These are phyloP conservation scores for Brassica nigra DNA, from an alignment of 345 rosid species.

Conservation along the genomic window DNA sequence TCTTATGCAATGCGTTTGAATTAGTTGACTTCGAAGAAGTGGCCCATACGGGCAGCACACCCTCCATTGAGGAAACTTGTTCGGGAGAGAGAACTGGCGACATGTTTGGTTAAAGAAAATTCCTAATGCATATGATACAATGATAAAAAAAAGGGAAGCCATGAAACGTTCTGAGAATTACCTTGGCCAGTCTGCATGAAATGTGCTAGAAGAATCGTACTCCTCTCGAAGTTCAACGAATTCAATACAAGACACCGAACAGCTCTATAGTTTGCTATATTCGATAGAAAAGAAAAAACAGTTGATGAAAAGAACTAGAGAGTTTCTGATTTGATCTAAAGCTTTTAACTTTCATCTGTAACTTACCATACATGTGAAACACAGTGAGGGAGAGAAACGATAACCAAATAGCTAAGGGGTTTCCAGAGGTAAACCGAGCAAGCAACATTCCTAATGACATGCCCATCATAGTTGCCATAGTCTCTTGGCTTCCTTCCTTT, in stretches of 20 bases:
- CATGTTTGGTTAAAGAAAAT: constrained; percentile 44
- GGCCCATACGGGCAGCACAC: constrained; percentile 66
- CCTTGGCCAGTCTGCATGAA: constrained; percentile 76
- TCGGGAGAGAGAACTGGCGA: constrained; percentile 75
- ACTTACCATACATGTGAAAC: constrained; percentile 94
- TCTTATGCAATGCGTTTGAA: constrained; percentile 45
- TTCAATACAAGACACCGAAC: constrained; percentile 81
- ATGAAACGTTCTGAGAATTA: constrained; percentile 32
- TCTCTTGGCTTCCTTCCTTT: constrained; percentile 97
- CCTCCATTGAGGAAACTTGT: constrained; percentile 72
- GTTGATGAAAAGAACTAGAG: not conserved
- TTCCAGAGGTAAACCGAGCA: constrained; percentile 74
- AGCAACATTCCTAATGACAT: constrained; percentile 94
- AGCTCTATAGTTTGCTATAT: constrained; percentile 88
- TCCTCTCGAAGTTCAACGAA: constrained; percentile 77
- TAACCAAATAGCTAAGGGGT: constrained; percentile 77
- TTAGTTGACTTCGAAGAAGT: constrained; percentile 46
- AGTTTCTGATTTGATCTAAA: not conserved
- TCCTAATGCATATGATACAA: constrained; percentile 1
- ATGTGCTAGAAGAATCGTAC: constrained; percentile 66
- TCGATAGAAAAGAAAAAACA: not conserved
- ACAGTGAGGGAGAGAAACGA: constrained; percentile 76
- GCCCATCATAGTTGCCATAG: constrained; percentile 90
- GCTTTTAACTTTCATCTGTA: constrained; percentile 3
- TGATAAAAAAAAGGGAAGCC: constrained; percentile 1